Evolutionary conservation across 169 alveolate genomes (phyloP).

Genomic region (Babesia bigemina): DNA sequence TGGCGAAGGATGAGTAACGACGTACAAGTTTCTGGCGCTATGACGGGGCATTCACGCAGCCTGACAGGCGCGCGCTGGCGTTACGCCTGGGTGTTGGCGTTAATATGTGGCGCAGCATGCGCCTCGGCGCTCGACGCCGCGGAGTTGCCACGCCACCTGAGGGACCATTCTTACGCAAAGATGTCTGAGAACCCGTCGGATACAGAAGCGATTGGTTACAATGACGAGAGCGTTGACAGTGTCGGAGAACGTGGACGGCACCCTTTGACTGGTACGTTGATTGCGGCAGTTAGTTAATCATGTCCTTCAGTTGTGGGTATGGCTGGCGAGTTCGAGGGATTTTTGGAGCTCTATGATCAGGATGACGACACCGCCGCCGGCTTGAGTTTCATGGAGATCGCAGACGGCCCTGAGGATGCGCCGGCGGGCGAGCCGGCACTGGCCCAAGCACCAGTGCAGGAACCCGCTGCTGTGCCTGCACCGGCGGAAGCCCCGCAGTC

Average conservation of each 20-base stretch:
- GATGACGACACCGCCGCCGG: neutral
- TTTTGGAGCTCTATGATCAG: conserved; percentile 17
- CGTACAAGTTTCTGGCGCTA: neutral
- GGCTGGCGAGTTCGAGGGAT: conserved; percentile 5
- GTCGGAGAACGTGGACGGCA: neutral
- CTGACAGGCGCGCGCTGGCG: neutral
- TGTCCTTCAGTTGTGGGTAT: conserved; percentile 9
- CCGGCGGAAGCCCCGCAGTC: neutral
- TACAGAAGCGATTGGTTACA: neutral
- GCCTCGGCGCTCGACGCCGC: conserved; percentile 1
- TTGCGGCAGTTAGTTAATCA: neutral
- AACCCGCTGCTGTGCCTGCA: neutral
- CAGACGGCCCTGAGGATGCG: neutral
- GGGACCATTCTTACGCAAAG: no score
- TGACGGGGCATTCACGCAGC: neutral
- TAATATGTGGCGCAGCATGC: conserved; percentile 5
- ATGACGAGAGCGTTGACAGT: neutral
- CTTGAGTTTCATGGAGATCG: conserved; percentile 20
- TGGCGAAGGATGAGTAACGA: conserved; percentile 6
- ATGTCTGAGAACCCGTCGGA: no score
- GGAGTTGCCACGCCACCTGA: neutral
- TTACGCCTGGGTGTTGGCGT: conserved; percentile 6
- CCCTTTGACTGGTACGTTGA: conserved; percentile 10
- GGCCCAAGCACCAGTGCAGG: neutral
- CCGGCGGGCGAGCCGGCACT: neutral